phyloP scores from a whole-genome alignment of 208 protist species.

The Trypanosoma melophagium region DNA sequence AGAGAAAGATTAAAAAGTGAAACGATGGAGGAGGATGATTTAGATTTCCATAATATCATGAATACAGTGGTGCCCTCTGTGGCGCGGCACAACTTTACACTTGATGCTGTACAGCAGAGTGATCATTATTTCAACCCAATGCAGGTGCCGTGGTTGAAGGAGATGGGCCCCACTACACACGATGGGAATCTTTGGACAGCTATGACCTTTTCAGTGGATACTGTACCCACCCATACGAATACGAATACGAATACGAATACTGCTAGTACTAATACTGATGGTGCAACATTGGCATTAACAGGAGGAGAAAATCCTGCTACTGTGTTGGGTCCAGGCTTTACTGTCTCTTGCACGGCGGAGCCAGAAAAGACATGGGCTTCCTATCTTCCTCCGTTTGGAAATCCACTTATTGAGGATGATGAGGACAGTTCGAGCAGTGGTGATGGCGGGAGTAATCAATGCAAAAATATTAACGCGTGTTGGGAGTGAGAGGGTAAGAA shows the following conservation, averaged over 20 bases:
- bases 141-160: slow-evolving; percentile 10
- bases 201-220: not conserved
- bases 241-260: not conserved
- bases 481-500: not conserved
- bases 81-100: not conserved
- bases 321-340: too few relatives aligned
- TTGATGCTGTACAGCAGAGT: not conserved
- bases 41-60: slow-evolving; percentile 6
- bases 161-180: not conserved
- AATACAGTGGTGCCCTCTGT: slow-evolving; percentile 1
- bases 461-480: too few relatives aligned
- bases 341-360: not conserved
- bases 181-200: not conserved
- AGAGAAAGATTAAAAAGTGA: not conserved
- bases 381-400: not conserved
- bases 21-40: not conserved
- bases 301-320: too few relatives aligned
- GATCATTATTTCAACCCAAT: slow-evolving; percentile 4
- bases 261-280: not conserved
- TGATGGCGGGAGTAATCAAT: too few relatives aligned
- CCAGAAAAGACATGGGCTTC: not conserved
- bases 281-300: too few relatives aligned
- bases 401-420: slow-evolving; percentile 6
- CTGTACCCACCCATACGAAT: not conserved
- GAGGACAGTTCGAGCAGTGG: not conserved